Percentiles rank a stretch among this genome's conserved stretches.
phyloP scores from a whole-genome alignment of 495 filamentous ascomycete genomes.

The Corynascus novoguineensis region DNA sequence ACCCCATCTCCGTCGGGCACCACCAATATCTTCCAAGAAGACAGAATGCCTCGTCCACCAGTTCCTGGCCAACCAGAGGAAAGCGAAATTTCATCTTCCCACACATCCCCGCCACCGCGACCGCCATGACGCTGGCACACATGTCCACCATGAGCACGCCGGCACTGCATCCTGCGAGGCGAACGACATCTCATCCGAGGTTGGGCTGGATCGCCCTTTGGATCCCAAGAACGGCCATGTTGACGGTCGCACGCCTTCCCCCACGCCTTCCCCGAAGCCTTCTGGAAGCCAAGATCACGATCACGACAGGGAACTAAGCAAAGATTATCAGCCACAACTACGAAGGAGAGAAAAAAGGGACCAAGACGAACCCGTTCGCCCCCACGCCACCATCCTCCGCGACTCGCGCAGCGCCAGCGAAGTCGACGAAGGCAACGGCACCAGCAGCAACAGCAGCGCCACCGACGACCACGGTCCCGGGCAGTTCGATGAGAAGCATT shows the following conservation, averaged over 20 bases:
- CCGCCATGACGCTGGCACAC: background rate
- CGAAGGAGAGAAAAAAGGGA: background rate
- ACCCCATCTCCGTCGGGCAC: constrained; percentile 36
- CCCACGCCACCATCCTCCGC: background rate
- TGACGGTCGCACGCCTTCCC: background rate
- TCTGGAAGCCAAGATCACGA: background rate
- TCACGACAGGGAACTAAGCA: background rate
- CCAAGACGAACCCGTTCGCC: background rate
- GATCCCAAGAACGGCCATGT: constrained; percentile 32
- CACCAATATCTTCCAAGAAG: constrained; percentile 38
- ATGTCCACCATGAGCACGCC: constrained; percentile 14
- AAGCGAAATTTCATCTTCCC: constrained; percentile 7
- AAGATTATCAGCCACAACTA: background rate
- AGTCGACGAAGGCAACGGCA: background rate
- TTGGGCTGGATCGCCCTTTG: constrained; percentile 23
- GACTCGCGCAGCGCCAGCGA: background rate
- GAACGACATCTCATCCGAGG: constrained; percentile 28
- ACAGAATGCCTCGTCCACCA: constrained; percentile 79
- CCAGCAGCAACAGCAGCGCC: background rate
- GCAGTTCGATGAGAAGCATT: constrained; percentile 43
- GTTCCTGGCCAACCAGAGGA: constrained; percentile 58
- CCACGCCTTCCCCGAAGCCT: background rate
- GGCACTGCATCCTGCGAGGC: constrained; percentile 8
- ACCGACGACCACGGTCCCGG: constrained; percentile 20
- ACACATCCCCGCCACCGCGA: background rate